These are phyloP conservation scores for Dovyalis caffra DNA, from an alignment of 345 rosid species.

Conservation along the genomic window DNA sequence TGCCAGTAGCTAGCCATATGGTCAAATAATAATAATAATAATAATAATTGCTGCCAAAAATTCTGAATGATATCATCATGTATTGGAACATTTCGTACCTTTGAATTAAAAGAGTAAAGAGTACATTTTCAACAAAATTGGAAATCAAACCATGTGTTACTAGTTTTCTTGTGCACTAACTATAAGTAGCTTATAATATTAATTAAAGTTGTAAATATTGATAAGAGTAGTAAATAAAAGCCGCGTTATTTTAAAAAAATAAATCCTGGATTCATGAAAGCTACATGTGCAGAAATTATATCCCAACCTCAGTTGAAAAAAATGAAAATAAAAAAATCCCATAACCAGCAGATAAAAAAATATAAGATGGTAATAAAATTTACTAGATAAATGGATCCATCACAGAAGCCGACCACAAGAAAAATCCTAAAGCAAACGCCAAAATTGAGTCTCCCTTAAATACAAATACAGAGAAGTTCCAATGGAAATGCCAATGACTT, in stretches of 20 bases:
- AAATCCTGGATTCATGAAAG: slow-evolving; percentile 15
- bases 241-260: not conserved
- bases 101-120: not conserved
- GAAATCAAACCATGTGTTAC: not conserved
- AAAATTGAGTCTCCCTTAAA: slow-evolving; percentile 17
- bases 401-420: slow-evolving; percentile 30
- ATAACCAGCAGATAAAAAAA: not conserved
- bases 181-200: no score
- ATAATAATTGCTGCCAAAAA: not conserved
- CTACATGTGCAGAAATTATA: slow-evolving; percentile 22
- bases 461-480: slow-evolving; percentile 17
- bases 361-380: not conserved
- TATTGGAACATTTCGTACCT: not conserved
- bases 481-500: slow-evolving; percentile 35
- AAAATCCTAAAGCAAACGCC: slow-evolving; percentile 33
- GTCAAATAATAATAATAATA: no score
- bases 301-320: not conserved
- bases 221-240: slow-evolving; percentile 2
- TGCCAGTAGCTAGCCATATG: no score
- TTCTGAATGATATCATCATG: not conserved
- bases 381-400: slow-evolving; percentile 16
- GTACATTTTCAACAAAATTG: not conserved
- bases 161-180: not conserved
- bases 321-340: not conserved
- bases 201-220: not conserved